Base-by-base conservation (phyloP, 2,329 filamentous ascomycete species). In the Colletotrichum sp. region DNA sequence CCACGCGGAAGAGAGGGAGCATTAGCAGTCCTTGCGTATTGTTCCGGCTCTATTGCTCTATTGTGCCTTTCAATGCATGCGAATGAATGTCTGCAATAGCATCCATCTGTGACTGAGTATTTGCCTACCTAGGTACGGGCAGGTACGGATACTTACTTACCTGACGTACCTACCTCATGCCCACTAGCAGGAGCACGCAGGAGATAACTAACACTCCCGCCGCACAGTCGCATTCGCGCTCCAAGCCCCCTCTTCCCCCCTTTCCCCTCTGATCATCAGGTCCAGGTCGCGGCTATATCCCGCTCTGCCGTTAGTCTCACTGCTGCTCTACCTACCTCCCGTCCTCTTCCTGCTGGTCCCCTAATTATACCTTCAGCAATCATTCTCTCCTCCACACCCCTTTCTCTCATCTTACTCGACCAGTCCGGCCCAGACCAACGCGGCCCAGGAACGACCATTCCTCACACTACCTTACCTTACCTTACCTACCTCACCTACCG, bases 341-440 rank as follows among this genome's bases (percentile, higher is more conserved):
- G 22, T 52, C 69, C 5, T 32, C 39, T 30, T 30, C 44, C 22
- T 66, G 12, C 69, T 34, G 16, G 22, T 69, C 29, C 39, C 39
- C 16, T 52, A 49, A 49, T 22, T 12, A 65, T 44, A 34, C 52
- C 66, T 29, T 61, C 52, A 61, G 52, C n/a, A 27, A n/a, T 69
- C 36, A 19, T 62, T 25, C 25, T 44, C 44, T 32, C 68, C 57
- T 65, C 61, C 52, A 62, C 68, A 39, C 39, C 62, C 29, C 32
- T 66, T 67, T 72, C 36, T 55, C 63, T 75, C 73, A 64, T 75
- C 39, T 72, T 59, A 68, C 44, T 72, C 72, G 55, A 39, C 22
- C 27, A 49, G 63, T 57, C 73, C 63, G 55, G 69, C 44, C 63
- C 39, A 44, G 44, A 63, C 63, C 69, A 72, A 63, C 32, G 62